Evolutionary conservation across 1,139 yeast genomes (phyloP).

Genomic region (Ogataea hybrid): DNA sequence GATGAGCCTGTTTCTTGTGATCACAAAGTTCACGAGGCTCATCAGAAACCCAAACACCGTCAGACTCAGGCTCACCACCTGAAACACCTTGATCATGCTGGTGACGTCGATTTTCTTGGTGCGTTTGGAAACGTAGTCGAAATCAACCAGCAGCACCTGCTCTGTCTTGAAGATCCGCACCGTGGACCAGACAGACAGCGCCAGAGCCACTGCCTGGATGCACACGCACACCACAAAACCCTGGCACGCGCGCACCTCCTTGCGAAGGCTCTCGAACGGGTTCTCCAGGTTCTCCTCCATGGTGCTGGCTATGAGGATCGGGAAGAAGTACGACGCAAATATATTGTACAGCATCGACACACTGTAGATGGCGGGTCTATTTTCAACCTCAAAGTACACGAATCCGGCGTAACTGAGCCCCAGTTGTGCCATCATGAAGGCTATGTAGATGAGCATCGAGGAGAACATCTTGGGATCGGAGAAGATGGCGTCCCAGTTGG

Average conservation of each 20-base stretch:
- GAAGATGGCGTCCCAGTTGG: conserved; percentile 32
- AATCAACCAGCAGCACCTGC: conserved; percentile 12
- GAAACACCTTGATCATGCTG: conserved; percentile 17
- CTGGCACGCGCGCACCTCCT: conserved; percentile 24
- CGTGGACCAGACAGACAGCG: conserved; percentile 24
- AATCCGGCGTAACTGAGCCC: conserved; percentile 40
- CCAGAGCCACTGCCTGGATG: conserved; percentile 20
- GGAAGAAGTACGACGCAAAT: conserved; percentile 26
- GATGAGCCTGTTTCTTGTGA: conserved; percentile 24
- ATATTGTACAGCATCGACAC: conserved; percentile 25
- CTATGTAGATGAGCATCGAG: conserved; percentile 34
- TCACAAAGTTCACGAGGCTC: conserved; percentile 22
- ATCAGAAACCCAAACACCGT: conserved; percentile 19
- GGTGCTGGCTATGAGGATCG: conserved; percentile 22
- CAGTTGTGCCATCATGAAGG: conserved; percentile 39
- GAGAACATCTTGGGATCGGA: conserved; percentile 27
- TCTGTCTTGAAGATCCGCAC: conserved; percentile 16
- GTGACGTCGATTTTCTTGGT: conserved; percentile 24
- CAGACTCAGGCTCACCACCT: conserved; percentile 14
- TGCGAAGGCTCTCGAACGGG: conserved; percentile 24
- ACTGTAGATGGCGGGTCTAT: conserved; percentile 38
- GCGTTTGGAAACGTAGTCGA: conserved; percentile 12
- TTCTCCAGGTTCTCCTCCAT: conserved; percentile 24
- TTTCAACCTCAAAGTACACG: conserved; percentile 43
- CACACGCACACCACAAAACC: conserved; percentile 19